Percentiles rank a stretch among this genome's conserved stretches.
These are phyloP conservation scores for Aspergillus sp. DNA, from an alignment of 2,329 filamentous ascomycete genomes.

Conservation along the genomic window DNA sequence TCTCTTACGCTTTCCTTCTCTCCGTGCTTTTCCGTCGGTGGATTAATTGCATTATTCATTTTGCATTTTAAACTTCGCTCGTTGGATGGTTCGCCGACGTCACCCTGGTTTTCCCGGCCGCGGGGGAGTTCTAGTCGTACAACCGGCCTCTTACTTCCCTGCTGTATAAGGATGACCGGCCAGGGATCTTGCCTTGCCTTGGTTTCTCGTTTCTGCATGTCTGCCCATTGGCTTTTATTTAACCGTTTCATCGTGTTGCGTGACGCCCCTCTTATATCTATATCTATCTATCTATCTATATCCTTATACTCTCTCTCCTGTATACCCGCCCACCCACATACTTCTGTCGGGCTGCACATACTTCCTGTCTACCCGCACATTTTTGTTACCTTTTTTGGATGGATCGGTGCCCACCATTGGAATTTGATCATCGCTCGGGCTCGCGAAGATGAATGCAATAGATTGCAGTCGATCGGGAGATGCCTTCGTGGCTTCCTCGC, in stretches of 20 bases:
- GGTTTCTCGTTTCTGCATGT: background rate
- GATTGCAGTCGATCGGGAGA: background rate
- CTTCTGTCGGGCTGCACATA: background rate
- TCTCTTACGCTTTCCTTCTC: background rate
- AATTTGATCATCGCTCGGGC: background rate
- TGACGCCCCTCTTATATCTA: background rate
- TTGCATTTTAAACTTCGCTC: background rate
- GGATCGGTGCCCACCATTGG: background rate
- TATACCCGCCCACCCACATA: background rate
- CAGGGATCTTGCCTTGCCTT: slow-evolving; percentile 4
- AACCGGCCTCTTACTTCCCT: background rate
- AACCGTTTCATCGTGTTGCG: background rate
- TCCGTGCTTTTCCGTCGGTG: background rate
- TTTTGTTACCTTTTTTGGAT: background rate
- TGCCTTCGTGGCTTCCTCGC: slow-evolving; percentile 24
- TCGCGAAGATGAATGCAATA: background rate
- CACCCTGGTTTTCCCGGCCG: slow-evolving; percentile 1
- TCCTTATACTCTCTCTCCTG: background rate
- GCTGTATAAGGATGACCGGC: slow-evolving; percentile 1
- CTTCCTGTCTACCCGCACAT: background rate
- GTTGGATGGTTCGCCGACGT: slow-evolving; percentile 3
- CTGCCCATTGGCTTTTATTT: background rate
- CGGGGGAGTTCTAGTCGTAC: background rate
- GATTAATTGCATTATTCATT: background rate
- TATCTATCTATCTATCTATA: background rate